Evolutionary conservation across 78 protist species (phyloP).

Genomic region (Chrysochromulina tobinii): DNA sequence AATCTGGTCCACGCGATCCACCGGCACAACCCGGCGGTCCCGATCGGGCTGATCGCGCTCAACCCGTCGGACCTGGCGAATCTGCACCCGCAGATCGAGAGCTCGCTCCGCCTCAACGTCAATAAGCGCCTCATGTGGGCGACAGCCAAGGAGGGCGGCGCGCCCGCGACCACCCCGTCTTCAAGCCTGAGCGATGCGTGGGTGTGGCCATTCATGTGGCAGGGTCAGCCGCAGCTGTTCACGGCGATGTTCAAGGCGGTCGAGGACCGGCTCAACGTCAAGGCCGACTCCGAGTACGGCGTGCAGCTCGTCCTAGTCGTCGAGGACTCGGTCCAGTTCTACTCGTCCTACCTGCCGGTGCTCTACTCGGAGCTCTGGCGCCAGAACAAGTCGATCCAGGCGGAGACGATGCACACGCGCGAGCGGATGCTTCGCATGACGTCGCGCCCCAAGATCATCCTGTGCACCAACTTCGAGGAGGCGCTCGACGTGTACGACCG

Average conservation of each 20-base stretch:
- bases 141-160: neutral
- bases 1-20: neutral
- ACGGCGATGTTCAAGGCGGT: slow-evolving; percentile 28
- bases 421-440: no score
- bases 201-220: slow-evolving; percentile 21
- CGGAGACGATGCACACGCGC: no score
- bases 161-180: neutral
- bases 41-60: slow-evolving; percentile 21
- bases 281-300: neutral
- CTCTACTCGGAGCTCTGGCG: neutral
- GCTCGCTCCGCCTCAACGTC: neutral
- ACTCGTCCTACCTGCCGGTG: neutral
- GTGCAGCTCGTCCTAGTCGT: neutral
- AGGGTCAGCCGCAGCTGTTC: neutral
- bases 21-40: neutral
- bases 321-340: slow-evolving; percentile 8
- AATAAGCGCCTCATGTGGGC: slow-evolving; percentile 19
- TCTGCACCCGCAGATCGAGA: neutral
- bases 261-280: slow-evolving; percentile 22
- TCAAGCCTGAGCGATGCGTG: neutral
- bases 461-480: slow-evolving; percentile 23
- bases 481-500: neutral
- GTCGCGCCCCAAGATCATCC: neutral
- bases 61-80: neutral
- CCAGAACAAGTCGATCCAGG: neutral